phyloP scores from a whole-genome alignment of 371 early-diverging fungal genomes.

The Mucor indicus region DNA sequence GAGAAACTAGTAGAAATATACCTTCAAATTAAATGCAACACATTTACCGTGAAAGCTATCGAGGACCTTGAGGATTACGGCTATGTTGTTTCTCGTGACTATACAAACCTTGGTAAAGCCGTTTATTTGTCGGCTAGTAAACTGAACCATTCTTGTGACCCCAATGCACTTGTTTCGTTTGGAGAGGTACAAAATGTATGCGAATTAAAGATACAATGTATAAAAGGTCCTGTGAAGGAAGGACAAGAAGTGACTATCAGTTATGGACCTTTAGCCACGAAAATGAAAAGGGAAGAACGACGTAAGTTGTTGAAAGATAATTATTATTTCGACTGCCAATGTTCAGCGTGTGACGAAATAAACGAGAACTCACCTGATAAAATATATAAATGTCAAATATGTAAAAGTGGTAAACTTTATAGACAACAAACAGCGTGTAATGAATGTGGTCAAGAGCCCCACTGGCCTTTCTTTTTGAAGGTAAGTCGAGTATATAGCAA shows the following conservation, averaged over 20 bases:
- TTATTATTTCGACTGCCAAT: conserved; percentile 33
- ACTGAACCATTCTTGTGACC: conserved; percentile 34
- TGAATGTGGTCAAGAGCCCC: conserved; percentile 3
- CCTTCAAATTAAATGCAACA: conserved; percentile 33
- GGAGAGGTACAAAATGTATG: neutral
- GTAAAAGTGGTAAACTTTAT: conserved; percentile 11
- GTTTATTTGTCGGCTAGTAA: conserved; percentile 28
- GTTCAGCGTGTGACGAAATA: neutral
- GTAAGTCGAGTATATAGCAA: conserved; percentile 3
- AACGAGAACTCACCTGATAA: neutral
- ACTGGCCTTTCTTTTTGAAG: conserved; percentile 9
- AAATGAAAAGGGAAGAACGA: conserved; percentile 5
- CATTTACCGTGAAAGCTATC: conserved; percentile 21
- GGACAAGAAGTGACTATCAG: conserved; percentile 22
- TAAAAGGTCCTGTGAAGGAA: neutral
- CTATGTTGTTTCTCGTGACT: conserved; percentile 5
- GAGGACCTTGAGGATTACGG: neutral
- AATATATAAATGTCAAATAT: conserved; percentile 22
- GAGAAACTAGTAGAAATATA: conserved; percentile 13
- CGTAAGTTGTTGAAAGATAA: conserved; percentile 8
- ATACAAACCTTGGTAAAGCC: conserved; percentile 17
- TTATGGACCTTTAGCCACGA: conserved; percentile 30
- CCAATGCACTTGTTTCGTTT: conserved; percentile 28
- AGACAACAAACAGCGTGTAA: conserved; percentile 6
- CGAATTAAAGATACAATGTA: neutral